Conservation (phyloP, 1,284 basidiomycete genomes). For the Cryptococcus sp. region DNA sequence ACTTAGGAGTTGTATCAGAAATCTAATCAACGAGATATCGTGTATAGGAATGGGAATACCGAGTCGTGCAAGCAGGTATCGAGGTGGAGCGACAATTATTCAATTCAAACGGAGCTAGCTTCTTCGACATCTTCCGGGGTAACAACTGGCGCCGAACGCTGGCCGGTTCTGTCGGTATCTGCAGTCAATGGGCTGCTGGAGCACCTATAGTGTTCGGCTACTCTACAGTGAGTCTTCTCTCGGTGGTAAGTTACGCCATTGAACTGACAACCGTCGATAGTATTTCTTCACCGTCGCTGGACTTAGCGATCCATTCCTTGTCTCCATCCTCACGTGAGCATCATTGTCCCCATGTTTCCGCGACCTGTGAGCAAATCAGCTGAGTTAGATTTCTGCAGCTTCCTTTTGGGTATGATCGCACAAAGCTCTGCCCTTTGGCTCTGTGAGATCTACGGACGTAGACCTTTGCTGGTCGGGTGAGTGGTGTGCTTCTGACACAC, state of each 20-base stretch:
- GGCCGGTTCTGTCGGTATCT: constrained; percentile 27
- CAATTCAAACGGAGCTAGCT: constrained; percentile 1
- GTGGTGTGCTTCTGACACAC: background rate
- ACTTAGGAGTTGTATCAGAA: background rate
- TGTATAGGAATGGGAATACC: constrained; percentile 29
- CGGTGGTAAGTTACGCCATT: background rate
- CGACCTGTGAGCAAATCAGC: background rate
- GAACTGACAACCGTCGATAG: constrained; percentile 8
- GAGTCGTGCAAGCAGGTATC: constrained; percentile 25
- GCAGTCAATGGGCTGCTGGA: constrained; percentile 21
- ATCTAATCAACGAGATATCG: background rate
- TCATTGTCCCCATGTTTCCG: background rate
- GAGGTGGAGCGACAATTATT: constrained; percentile 15
- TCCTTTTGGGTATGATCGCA: constrained; percentile 11
- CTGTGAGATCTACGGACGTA: constrained; percentile 28
- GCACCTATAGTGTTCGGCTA: constrained; percentile 32
- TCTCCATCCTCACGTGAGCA: constrained; percentile 26
- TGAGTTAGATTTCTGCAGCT: background rate
- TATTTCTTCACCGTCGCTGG: constrained; percentile 31
- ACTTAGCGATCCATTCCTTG: constrained; percentile 26
- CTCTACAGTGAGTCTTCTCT: constrained; percentile 21
- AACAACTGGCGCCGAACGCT: constrained; percentile 29
- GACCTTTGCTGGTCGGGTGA: constrained; percentile 27
- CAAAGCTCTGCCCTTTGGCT: constrained; percentile 12
- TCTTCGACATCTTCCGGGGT: constrained; percentile 31